Percentiles rank a stretch among this genome's conserved stretches.
These are phyloP conservation scores for Fusarium falciforme DNA, from an alignment of 2,329 filamentous ascomycete species.

Conservation along the genomic window DNA sequence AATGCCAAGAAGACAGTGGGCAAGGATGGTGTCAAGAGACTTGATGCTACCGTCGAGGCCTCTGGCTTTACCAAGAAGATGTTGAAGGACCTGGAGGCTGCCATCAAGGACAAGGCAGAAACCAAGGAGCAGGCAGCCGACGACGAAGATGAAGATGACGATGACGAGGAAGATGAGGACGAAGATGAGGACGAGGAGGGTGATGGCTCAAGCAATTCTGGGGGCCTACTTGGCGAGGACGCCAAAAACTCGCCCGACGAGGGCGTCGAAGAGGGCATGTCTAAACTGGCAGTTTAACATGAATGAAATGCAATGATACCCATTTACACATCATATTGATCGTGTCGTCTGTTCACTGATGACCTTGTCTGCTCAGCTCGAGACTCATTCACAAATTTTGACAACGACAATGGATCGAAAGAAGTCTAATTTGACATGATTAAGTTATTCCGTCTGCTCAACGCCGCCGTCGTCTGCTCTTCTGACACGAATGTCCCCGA, in stretches of 20 bases:
- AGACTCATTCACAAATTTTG: not conserved
- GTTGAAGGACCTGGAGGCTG: slow-evolving; percentile 91
- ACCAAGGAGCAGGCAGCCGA: slow-evolving; percentile 53
- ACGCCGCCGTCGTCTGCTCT: slow-evolving; percentile 35
- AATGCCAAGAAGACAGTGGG: slow-evolving; percentile 82
- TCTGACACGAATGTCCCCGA: slow-evolving; percentile 42
- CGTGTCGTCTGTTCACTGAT: not conserved
- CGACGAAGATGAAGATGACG: slow-evolving; percentile 44
- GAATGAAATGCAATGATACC: slow-evolving; percentile 35
- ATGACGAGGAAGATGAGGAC: slow-evolving; percentile 41
- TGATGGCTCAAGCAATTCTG: slow-evolving; percentile 15
- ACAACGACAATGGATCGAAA: slow-evolving; percentile 1
- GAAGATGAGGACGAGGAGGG: slow-evolving; percentile 31
- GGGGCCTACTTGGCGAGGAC: slow-evolving; percentile 37
- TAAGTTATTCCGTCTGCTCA: slow-evolving; percentile 38
- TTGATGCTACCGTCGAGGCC: slow-evolving; percentile 91
- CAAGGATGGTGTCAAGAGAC: slow-evolving; percentile 71
- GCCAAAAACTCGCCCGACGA: slow-evolving; percentile 27
- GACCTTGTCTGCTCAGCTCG: not conserved
- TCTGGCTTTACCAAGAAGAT: slow-evolving; percentile 98
- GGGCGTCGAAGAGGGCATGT: slow-evolving; percentile 43
- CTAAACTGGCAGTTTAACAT: slow-evolving; percentile 44
- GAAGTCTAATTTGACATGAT: slow-evolving; percentile 36
- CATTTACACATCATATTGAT: slow-evolving; percentile 1
- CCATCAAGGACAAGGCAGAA: slow-evolving; percentile 82